These are phyloP conservation scores for Pythium monospermum DNA, from an alignment of 352 stramenopile species.

Conservation along the genomic window DNA sequence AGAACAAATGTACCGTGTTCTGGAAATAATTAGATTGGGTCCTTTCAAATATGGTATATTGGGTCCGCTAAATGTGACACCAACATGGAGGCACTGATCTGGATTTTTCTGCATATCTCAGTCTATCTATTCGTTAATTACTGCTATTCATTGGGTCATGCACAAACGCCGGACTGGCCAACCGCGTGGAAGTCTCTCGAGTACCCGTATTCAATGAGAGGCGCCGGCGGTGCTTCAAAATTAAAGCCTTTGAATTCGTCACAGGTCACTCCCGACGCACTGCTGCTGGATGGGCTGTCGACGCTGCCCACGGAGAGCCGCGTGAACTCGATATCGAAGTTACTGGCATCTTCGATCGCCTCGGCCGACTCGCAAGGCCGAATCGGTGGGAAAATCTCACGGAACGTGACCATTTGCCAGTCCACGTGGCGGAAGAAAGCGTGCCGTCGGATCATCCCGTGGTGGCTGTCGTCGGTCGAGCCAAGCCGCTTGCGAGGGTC, in stretches of 20 bases:
- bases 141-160: constrained; percentile 4
- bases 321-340: constrained; percentile 88
- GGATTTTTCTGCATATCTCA: no score
- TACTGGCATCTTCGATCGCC: constrained; percentile 56
- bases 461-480: constrained; percentile 35
- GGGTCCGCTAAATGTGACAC: no score
- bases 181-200: constrained; percentile 28
- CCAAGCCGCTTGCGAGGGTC: constrained; percentile 52
- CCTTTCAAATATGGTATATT: no score
- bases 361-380: constrained; percentile 45
- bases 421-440: constrained; percentile 60
- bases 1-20: no score
- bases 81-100: no score
- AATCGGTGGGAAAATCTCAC: constrained; percentile 55
- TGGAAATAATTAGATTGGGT: no score
- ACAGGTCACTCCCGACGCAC: constrained; percentile 4
- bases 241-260: constrained; percentile 89
- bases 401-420: constrained; percentile 63
- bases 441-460: constrained; percentile 62
- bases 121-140: no score
- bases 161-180: constrained; percentile 17
- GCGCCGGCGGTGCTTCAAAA: constrained; percentile 49
- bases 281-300: no score
- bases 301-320: constrained; percentile 41
- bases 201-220: constrained; percentile 58